Conservation (phyloP, 345 rosid species). For the Brassica juncea region DNA sequence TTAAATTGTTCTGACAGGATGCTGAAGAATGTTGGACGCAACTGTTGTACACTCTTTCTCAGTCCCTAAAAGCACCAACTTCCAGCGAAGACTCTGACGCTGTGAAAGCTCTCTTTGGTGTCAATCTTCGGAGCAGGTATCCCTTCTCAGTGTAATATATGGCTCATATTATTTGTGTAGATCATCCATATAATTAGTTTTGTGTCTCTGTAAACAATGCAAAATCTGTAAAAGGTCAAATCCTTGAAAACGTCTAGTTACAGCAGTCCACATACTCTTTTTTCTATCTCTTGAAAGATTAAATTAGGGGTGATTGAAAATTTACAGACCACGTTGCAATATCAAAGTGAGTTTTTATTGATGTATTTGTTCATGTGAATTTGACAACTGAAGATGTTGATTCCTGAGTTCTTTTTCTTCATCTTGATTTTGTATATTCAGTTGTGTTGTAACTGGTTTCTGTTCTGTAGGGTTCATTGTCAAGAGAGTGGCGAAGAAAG, state of each 20-base stretch:
- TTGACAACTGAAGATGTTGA: conserved; percentile 18
- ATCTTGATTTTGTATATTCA: neutral
- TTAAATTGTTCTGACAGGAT: conserved; percentile 56
- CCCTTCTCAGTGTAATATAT: neutral
- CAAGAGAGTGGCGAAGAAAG: conserved; percentile 69
- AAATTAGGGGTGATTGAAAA: neutral
- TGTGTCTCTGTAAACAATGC: conserved; percentile 7
- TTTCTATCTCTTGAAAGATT: neutral
- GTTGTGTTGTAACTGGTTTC: conserved; percentile 15
- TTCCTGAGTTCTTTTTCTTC: neutral
- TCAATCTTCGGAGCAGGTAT: conserved; percentile 87
- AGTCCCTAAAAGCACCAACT: conserved; percentile 67
- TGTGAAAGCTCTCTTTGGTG: conserved; percentile 78
- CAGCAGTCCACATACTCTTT: neutral
- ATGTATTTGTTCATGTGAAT: neutral
- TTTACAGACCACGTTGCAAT: neutral
- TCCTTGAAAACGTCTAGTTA: neutral
- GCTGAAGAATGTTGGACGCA: conserved; percentile 99
- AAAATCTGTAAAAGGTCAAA: neutral
- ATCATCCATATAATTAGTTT: neutral
- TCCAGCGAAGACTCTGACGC: conserved; percentile 70
- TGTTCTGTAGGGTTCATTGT: conserved; percentile 66
- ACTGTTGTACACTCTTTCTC: conserved; percentile 88
- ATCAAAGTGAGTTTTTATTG: neutral
- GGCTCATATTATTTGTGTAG: neutral